These are phyloP conservation scores for Mycena filopes DNA, from an alignment of 768 basidiomycete genomes.

Conservation along the genomic window DNA sequence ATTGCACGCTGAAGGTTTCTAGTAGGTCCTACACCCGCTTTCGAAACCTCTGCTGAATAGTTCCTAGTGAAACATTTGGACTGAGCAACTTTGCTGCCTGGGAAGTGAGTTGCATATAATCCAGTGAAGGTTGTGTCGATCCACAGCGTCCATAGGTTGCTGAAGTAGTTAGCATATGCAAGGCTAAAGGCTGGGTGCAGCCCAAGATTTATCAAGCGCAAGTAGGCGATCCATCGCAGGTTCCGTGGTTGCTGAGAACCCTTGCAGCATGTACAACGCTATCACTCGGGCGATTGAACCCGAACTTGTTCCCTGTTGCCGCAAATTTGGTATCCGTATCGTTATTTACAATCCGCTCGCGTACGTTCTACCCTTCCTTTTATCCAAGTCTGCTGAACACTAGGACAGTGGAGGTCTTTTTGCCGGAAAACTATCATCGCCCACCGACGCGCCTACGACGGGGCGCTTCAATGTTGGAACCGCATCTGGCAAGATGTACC, in stretches of 20 bases:
- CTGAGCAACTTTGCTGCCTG: slow-evolving; percentile 61
- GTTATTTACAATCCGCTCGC: slow-evolving; percentile 60
- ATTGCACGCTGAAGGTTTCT: slow-evolving; percentile 55
- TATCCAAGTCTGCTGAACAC: background rate
- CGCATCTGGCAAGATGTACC: slow-evolving; percentile 55
- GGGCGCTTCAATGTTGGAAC: slow-evolving; percentile 55
- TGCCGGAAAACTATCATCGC: slow-evolving; percentile 54
- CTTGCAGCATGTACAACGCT: slow-evolving; percentile 51
- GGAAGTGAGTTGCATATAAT: slow-evolving; percentile 47
- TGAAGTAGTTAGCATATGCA: slow-evolving; percentile 60
- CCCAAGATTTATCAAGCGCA: slow-evolving; percentile 62
- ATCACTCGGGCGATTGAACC: slow-evolving; percentile 59
- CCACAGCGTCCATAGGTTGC: slow-evolving; percentile 50
- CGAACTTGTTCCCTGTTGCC: slow-evolving; percentile 59
- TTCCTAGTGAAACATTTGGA: slow-evolving; percentile 56
- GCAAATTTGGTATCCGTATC: slow-evolving; percentile 58
- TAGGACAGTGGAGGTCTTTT: slow-evolving; percentile 54
- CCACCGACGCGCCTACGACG: slow-evolving; percentile 45
- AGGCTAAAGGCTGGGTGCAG: slow-evolving; percentile 52
- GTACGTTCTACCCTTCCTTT: slow-evolving; percentile 36
- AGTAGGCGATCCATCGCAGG: slow-evolving; percentile 1
- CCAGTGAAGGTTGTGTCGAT: background rate
- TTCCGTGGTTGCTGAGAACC: background rate
- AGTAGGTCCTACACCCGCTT: slow-evolving; percentile 45
- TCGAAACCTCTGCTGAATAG: background rate